Evolutionary conservation across 768 basidiomycete genomes (phyloP), one percentile per base, ranked within the genome.

Genomic region (Hericium alpestre): DNA sequence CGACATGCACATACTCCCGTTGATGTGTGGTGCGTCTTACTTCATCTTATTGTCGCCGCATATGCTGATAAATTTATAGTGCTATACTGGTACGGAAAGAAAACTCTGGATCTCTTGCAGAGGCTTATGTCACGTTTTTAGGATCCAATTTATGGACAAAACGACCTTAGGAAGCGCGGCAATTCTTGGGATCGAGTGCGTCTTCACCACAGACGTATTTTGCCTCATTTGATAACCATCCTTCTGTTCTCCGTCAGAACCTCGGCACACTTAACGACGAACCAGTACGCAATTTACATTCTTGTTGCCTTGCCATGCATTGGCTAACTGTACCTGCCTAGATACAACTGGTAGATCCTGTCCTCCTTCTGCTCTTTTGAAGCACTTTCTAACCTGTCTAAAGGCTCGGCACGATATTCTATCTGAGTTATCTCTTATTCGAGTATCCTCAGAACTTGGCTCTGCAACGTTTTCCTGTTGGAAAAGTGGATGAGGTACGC

Each of bases 121-220:
- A 32, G 32, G 32, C 20, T 38, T n/a, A 23, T 20, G 23, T 48
- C 20, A 62, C 10, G 62, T 58, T 61, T 58, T 82, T 25, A 62
- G 85, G 78, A 76, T 88, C n/a, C 85, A 87, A 65, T 87, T 82
- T 58, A 87, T 87, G 82, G 86, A 87, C 60, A 87, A 87, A 69
- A 83, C 80, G 0, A 88, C 86, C 0, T 71, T 87, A 3, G 85
- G 84, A 1, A 80, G 76, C 57, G 64, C 84, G 0, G 80, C 86
- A 2, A 86, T 88, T 59, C 74, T 89, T 47, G 87, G 87, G 0
- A 87, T 88, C 63, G 70, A 72, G 86, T 84, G 38, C 59, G 77
- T 60, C 43, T 23, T 56, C 20, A n/a, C 38, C 10, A 12, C 25
- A 13, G 10, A 9, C 40, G 27, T 38, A 25, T 32, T 7, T 32